Evolutionary conservation across 2,329 filamentous ascomycete genomes (phyloP), one percentile per base, ranked within the genome.

Genomic region (Tolypocladium ovalisporum): DNA sequence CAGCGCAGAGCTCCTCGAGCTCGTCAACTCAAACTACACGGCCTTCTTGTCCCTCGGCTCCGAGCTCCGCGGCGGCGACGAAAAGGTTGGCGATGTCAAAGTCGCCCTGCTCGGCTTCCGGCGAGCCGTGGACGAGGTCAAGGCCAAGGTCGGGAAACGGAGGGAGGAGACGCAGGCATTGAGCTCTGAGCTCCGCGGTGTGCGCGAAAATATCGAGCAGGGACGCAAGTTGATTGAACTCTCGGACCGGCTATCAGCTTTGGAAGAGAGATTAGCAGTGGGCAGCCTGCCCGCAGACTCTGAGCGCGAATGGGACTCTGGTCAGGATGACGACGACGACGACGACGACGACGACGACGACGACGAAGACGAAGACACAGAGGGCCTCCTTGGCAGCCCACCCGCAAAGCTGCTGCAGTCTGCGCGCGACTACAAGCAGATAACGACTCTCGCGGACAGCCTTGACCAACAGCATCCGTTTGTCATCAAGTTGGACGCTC

Each of bases 11-110:
- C 80, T 99, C 3, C 79, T 99, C 22, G 93, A 97, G 73, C 83
- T 99, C 9, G 94, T 99, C 63, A 99, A 99, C 68, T 83, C 87
- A 55, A 96, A 99, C 72, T 97, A 99, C 70, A 87, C 90, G 53
- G 88, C 93, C 58, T 99, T 99, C 65, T 73, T 99, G 5, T 86
- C 86, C 0, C 75, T 99, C 0, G 95, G 94, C 0, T 84, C 82
- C 52, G 89, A 90, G 64, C 75, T 99, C 49, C 83, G 84, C 56
- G 92, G 92, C 3, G 95, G 95, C 9, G 92, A 96, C 67, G 93
- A 97, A 66, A 89, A 87, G 69, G 87, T 97, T 0, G 92, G 96
- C 68, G 90, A 95, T 67, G 87, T 97, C 36, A 82, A 90, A 49
- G 88, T 99, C 0, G 90, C 91, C 0, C 73, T 99, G 57, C 71